Conservation (phyloP, 1,284 basidiomycete genomes). For the Pseudozyma sp. region DNA sequence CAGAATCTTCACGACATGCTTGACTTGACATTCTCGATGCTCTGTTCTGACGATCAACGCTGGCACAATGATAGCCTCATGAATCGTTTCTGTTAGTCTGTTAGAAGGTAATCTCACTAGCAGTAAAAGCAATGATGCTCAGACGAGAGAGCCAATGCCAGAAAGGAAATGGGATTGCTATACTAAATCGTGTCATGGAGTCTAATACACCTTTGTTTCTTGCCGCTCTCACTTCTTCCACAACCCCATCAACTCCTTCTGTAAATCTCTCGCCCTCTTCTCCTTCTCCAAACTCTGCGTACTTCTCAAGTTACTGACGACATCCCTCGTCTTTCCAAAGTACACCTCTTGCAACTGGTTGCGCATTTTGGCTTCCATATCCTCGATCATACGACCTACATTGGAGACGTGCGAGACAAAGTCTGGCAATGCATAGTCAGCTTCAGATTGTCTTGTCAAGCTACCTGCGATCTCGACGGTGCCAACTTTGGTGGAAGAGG, state of each 20-base stretch:
- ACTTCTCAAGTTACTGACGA: constrained; percentile 89
- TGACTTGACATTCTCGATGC: no score
- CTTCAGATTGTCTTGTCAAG: constrained; percentile 93
- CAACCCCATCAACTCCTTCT: constrained; percentile 89
- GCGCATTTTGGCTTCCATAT: constrained; percentile 98
- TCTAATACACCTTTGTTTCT: no score
- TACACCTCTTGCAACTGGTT: constrained; percentile 86
- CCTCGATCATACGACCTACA: constrained; percentile 93
- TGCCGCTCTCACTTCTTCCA: constrained; percentile 53
- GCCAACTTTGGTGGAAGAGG: constrained; percentile 72
- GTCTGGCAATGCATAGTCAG: constrained; percentile 53
- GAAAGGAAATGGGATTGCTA: no score
- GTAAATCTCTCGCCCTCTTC: constrained; percentile 82
- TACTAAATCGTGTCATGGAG: no score
- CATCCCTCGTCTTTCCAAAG: constrained; percentile 96
- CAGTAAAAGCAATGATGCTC: no score
- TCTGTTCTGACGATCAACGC: background rate
- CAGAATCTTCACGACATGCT: no score
- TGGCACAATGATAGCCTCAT: no score
- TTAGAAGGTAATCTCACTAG: no score
- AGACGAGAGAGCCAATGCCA: no score
- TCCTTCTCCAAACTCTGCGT: constrained; percentile 86
- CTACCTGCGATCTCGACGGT: constrained; percentile 89
- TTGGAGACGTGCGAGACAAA: constrained; percentile 84
- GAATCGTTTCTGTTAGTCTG: no score